phyloP scores from a whole-genome alignment of 1,284 basidiomycete species.

The Rhizopogon parksii region DNA sequence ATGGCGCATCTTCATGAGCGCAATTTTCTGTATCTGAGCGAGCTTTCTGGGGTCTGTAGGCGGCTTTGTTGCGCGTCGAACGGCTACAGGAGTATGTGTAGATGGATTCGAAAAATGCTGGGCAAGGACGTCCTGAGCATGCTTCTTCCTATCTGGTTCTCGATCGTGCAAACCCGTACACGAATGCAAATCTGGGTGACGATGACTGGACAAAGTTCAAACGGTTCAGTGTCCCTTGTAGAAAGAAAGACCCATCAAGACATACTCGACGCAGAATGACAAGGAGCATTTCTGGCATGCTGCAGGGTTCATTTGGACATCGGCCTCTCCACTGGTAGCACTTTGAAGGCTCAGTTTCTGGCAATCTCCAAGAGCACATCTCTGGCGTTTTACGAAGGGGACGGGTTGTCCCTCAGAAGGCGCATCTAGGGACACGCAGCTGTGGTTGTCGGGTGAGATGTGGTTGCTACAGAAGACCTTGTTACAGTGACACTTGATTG shows the following conservation, averaged over 20 bases:
- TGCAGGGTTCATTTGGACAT: constrained; percentile 25
- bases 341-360: constrained; percentile 46
- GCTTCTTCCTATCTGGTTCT: constrained; percentile 34
- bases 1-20: constrained; percentile 69
- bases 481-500: constrained; percentile 42
- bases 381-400: constrained; percentile 30
- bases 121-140: constrained; percentile 47
- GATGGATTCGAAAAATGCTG: constrained; percentile 41
- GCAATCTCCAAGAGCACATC: constrained; percentile 48
- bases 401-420: constrained; percentile 6
- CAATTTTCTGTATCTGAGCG: constrained; percentile 48
- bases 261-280: constrained; percentile 59
- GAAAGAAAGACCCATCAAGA: constrained; percentile 9
- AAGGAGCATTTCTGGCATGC: constrained; percentile 47
- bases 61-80: constrained; percentile 24
- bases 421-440: constrained; percentile 34
- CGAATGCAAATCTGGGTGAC: constrained; percentile 50
- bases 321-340: constrained; percentile 23
- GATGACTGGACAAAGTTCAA: constrained; percentile 38
- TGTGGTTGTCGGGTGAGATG: constrained; percentile 49
- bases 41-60: constrained; percentile 49
- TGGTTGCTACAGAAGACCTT: constrained; percentile 44
- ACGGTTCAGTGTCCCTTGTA: constrained; percentile 9
- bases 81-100: constrained; percentile 19
- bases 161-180: constrained; percentile 30